Evolutionary conservation across 768 basidiomycete species (phyloP).

Genomic region (Lepiota brunneoincarnata): DNA sequence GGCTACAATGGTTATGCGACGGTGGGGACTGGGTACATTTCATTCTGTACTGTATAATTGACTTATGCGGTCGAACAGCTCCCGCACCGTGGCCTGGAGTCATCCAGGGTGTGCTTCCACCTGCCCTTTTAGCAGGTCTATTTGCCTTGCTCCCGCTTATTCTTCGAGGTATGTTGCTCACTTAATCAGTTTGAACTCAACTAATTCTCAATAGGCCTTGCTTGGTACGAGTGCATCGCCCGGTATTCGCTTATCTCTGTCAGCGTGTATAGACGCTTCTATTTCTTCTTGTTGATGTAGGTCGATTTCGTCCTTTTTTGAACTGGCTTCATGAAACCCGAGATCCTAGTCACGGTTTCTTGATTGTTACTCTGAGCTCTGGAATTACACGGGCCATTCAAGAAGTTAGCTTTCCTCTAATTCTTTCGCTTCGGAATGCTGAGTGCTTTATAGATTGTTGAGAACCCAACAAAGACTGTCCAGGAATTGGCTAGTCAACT

Average conservation of each 20-base stretch:
- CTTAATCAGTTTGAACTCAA: not conserved
- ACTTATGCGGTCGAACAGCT: slow-evolving; percentile 20
- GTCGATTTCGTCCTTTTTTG: slow-evolving; percentile 10
- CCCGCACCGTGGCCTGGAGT: slow-evolving; percentile 43
- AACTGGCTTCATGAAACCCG: not conserved
- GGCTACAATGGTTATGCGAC: slow-evolving; percentile 58
- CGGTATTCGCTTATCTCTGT: slow-evolving; percentile 65
- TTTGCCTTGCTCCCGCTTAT: slow-evolving; percentile 61
- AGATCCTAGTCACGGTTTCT: slow-evolving; percentile 57
- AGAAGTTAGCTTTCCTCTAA: slow-evolving; percentile 18
- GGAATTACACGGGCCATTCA: slow-evolving; percentile 41
- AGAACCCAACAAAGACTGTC: slow-evolving; percentile 41
- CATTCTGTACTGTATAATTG: not conserved
- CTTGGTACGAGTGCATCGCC: slow-evolving; percentile 71
- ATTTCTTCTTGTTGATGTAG: slow-evolving; percentile 60
- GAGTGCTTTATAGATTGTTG: slow-evolving; percentile 29
- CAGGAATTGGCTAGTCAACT: slow-evolving; percentile 44
- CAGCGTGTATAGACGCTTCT: slow-evolving; percentile 71
- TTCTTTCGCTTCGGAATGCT: not conserved
- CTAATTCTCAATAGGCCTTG: slow-evolving; percentile 36
- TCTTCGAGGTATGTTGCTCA: slow-evolving; percentile 42
- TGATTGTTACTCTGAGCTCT: slow-evolving; percentile 64
- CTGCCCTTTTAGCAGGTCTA: slow-evolving; percentile 56
- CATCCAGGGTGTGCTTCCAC: slow-evolving; percentile 67
- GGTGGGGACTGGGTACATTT: slow-evolving; percentile 19